Conservation (phyloP, 2,329 filamentous ascomycete genomes). For the Tympanopsis confertula region DNA sequence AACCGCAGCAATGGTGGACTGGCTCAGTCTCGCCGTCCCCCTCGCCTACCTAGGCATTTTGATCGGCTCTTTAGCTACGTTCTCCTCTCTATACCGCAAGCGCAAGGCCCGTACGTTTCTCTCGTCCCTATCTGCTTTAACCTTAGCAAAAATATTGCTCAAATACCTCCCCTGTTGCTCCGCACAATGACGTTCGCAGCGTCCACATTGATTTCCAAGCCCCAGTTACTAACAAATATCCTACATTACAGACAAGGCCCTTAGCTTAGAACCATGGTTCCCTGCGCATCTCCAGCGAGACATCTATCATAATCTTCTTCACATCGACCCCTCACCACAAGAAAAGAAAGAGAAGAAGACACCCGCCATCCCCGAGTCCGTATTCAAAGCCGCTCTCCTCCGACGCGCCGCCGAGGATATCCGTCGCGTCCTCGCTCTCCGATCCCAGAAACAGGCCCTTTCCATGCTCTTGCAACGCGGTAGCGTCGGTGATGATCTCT, state of each 20-base stretch:
- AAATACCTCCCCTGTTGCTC: too few relatives aligned
- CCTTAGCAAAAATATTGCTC: constrained; percentile 1
- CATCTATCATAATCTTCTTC: constrained; percentile 52
- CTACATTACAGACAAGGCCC: constrained; percentile 27
- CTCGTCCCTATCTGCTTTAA: constrained; percentile 1
- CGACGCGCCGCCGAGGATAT: constrained; percentile 52
- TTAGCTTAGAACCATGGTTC: constrained; percentile 52
- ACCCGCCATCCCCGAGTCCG: constrained; percentile 43
- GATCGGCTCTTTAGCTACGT: constrained; percentile 49
- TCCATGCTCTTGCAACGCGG: constrained; percentile 46
- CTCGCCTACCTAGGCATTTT: constrained; percentile 53
- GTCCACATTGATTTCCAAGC: neutral
- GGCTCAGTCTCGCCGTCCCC: constrained; percentile 47
- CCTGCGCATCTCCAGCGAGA: constrained; percentile 48
- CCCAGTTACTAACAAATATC: constrained; percentile 3
- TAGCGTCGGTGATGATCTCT: constrained; percentile 54
- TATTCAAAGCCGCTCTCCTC: constrained; percentile 50
- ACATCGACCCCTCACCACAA: constrained; percentile 28
- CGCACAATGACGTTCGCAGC: too few relatives aligned
- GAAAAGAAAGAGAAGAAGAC: constrained; percentile 32
- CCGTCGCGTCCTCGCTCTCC: constrained; percentile 44
- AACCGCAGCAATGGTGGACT: constrained; percentile 32
- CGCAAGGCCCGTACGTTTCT: constrained; percentile 35
- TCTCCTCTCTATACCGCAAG: constrained; percentile 51
- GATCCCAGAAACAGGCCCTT: constrained; percentile 47